A percentile compares a stretch with the other conserved stretches of the same genome.
These are phyloP conservation scores for Termitomyces sp. DNA, from an alignment of 768 basidiomycete species.

Conservation along the genomic window DNA sequence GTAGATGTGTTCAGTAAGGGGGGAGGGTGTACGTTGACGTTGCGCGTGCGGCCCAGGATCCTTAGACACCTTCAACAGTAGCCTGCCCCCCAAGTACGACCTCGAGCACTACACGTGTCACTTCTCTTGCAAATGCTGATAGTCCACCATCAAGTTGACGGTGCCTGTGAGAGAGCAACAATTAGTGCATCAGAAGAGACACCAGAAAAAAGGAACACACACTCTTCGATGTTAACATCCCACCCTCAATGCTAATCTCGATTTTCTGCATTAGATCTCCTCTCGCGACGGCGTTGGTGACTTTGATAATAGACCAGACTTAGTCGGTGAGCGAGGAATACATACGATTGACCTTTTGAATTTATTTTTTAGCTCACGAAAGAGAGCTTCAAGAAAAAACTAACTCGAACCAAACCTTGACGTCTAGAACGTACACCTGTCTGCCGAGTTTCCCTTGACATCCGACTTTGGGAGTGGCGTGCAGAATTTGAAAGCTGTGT, in stretches of 20 bases:
- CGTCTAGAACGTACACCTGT: slow-evolving; percentile 70
- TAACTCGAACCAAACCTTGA: slow-evolving; percentile 80
- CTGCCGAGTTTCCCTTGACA: slow-evolving; percentile 88
- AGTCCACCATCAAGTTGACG: slow-evolving; percentile 91
- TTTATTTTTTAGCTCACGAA: not conserved
- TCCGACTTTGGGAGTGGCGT: slow-evolving; percentile 83
- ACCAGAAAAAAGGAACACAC: not conserved
- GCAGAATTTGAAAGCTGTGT: slow-evolving; percentile 8
- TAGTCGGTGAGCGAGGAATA: slow-evolving; percentile 76
- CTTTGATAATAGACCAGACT: slow-evolving; percentile 76
- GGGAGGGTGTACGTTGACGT: slow-evolving; percentile 65
- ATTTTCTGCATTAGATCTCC: slow-evolving; percentile 94
- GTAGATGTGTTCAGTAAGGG: not conserved
- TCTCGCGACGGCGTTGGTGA: slow-evolving; percentile 82
- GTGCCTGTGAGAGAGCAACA: slow-evolving; percentile 37
- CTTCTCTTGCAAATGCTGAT: slow-evolving; percentile 81
- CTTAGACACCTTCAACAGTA: slow-evolving; percentile 85
- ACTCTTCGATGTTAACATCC: slow-evolving; percentile 80
- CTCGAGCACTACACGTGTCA: slow-evolving; percentile 80
- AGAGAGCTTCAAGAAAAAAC: slow-evolving; percentile 30
- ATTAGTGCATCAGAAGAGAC: too few species aligned
- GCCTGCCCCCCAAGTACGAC: slow-evolving; percentile 92
- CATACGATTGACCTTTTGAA: slow-evolving; percentile 64
- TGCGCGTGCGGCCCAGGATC: slow-evolving; percentile 88
- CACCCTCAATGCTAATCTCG: slow-evolving; percentile 82